Conservation (phyloP, 2,329 filamentous ascomycete genomes). For the Capronia coronata region DNA sequence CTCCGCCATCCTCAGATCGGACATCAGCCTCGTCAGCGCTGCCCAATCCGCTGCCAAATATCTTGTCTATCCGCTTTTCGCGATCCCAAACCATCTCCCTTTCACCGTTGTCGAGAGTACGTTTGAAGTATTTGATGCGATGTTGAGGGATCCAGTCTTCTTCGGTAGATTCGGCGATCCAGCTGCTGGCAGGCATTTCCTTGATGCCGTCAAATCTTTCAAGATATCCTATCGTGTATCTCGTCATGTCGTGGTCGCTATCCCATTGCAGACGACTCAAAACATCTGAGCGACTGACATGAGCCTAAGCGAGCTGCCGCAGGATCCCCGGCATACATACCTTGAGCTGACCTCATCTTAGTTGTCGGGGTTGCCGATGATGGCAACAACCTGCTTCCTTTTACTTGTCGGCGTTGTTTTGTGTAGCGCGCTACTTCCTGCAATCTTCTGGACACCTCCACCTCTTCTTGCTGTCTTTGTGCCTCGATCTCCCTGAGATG, state of each 20-base stretch:
- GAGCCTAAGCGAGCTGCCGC: neutral
- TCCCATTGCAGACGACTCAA: conserved; percentile 49
- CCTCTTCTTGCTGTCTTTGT: conserved; percentile 15
- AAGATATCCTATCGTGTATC: conserved; percentile 49
- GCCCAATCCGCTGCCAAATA: conserved; percentile 35
- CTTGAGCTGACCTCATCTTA: conserved; percentile 23
- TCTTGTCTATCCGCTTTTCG: conserved; percentile 40
- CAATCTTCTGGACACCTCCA: conserved; percentile 4
- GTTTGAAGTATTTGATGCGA: conserved; percentile 47
- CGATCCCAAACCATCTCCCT: conserved; percentile 47
- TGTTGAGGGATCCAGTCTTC: conserved; percentile 54
- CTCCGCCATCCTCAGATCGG: conserved; percentile 9
- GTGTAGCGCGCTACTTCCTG: conserved; percentile 19
- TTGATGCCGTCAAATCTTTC: conserved; percentile 48
- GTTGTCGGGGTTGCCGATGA: conserved; percentile 1
- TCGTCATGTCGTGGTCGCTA: conserved; percentile 37
- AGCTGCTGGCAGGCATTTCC: conserved; percentile 44
- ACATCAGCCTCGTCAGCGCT: conserved; percentile 1
- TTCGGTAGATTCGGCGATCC: conserved; percentile 49
- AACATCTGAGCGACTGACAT: conserved; percentile 33
- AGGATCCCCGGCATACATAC: conserved; percentile 7
- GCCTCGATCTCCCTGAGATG: conserved; percentile 19
- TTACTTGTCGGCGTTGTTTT: conserved; percentile 12
- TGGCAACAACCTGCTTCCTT: neutral
- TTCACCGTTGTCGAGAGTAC: conserved; percentile 29